phyloP scores from a whole-genome alignment of 345 rosid species.

The Moricandia moricandioides region DNA sequence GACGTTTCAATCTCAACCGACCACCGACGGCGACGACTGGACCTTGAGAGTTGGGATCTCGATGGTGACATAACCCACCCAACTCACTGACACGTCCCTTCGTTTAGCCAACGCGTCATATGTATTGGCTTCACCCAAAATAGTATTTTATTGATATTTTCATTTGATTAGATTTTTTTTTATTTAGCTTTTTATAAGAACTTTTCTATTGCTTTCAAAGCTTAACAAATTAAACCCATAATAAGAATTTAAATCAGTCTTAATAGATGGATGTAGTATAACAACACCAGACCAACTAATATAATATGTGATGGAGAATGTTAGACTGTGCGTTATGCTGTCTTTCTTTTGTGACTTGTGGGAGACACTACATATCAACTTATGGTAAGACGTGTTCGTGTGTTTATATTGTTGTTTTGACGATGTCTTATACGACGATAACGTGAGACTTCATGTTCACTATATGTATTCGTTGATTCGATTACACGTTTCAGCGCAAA shows the following conservation, averaged over 20 bases:
- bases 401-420: background rate
- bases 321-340: background rate
- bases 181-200: background rate
- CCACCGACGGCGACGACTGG: slow-evolving; percentile 33
- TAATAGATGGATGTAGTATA: background rate
- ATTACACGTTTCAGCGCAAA: background rate
- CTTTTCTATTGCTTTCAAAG: background rate
- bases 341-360: background rate
- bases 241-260: background rate
- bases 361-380: background rate
- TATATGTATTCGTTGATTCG: background rate
- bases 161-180: background rate
- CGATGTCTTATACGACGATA: background rate
- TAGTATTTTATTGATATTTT: slow-evolving; percentile 19
- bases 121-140: slow-evolving; percentile 5
- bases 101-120: slow-evolving; percentile 15
- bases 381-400: background rate
- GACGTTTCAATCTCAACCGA: slow-evolving; percentile 28
- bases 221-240: slow-evolving; percentile 2
- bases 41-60: slow-evolving; percentile 26
- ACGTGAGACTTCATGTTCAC: background rate
- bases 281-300: too few relatives aligned
- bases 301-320: background rate
- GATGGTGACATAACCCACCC: slow-evolving; percentile 25
- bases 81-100: slow-evolving; percentile 22